These are phyloP conservation scores for Moesziomyces sp. DNA, from an alignment of 1,284 basidiomycete species.

Conservation along the genomic window DNA sequence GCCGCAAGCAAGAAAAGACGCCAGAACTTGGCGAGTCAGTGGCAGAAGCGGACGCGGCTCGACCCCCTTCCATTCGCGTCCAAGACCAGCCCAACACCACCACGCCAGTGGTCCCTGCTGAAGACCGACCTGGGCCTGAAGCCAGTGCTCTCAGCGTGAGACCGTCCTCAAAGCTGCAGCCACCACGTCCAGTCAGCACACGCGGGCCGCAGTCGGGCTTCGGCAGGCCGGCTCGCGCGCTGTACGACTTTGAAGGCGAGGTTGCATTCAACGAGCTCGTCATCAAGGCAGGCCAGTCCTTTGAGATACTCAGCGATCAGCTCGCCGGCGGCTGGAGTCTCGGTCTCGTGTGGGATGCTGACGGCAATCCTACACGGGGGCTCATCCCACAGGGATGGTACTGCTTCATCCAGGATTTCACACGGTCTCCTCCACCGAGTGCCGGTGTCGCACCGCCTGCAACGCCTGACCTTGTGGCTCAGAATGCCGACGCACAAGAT, in stretches of 20 bases:
- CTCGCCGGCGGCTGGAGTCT: conserved; percentile 59
- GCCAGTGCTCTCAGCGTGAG: not conserved
- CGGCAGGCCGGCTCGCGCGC: conserved; percentile 50
- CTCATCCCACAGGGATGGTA: conserved; percentile 60
- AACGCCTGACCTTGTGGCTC: conserved; percentile 2
- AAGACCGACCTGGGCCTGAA: not conserved
- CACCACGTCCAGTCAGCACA: conserved; percentile 12
- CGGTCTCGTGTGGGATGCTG: conserved; percentile 37
- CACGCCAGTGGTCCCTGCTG: not conserved
- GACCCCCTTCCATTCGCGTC: conserved; percentile 21
- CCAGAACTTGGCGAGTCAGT: not conserved
- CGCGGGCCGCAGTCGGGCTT: conserved; percentile 29
- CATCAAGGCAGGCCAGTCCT: conserved; percentile 48
- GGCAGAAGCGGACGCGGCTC: conserved; percentile 2
- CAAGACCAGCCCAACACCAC: not conserved
- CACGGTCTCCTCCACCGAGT: conserved; percentile 25
- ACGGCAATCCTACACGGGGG: conserved; percentile 40
- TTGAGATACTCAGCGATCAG: conserved; percentile 56
- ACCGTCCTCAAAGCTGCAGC: conserved; percentile 1
- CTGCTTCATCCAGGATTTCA: conserved; percentile 53
- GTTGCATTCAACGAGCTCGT: conserved; percentile 56
- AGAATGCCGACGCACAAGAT: not conserved
- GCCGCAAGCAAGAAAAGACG: not conserved
- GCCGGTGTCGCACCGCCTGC: conserved; percentile 12
- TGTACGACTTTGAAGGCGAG: conserved; percentile 58